Evolutionary conservation across 108 stramenopile species (phyloP), one percentile per base, ranked within the genome.

Genomic region (Nitzschia sp.): DNA sequence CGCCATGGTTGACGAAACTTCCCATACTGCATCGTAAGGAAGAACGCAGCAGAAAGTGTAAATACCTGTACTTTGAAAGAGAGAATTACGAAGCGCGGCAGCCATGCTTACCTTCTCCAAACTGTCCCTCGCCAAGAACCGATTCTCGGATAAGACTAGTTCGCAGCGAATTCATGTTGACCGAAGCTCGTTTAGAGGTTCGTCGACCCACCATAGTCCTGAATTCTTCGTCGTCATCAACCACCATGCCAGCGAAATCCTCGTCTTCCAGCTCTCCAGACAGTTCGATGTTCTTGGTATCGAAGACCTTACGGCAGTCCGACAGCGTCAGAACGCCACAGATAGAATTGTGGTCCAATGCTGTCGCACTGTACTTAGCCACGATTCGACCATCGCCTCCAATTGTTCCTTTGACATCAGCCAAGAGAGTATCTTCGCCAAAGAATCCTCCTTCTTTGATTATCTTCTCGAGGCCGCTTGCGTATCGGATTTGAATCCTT

Each of bases 311-410:
- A 34, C 94, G 90, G 27, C 93, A 91, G 0, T 85, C 80, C 30
- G 72, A 66, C 64, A 96, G 74, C 28, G 77, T 80, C 46, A 89
- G 74, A 26, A 85, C 75, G 15, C 88, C 88, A 38, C 85, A 83
- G 28, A 91, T 82, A 3, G 35, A n/a, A 15, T 85, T 76, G 19
- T 93, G 81, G 5, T 78, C 77, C 19, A 85, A 59, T 21, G 57
- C 83, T 33, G 35, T 71, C 15, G 76, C 61, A 42, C 17, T 62
- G 49, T 79, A 90, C 55, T 78, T 61, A 11, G 86, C 79, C 18
- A 72, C 46, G 3, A 62, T 45, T 8, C n/a, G 66, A 9, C 55
- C 54, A 3, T 58, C 31, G 0, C 67, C 54, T 2, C 18, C 48
- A 2, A 54, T 4, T 23, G 9, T 42, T 31, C 19, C 55, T 28